Conservation (phyloP, 2,329 filamentous ascomycete genomes). For the Aspergillus pseudonomiae region DNA sequence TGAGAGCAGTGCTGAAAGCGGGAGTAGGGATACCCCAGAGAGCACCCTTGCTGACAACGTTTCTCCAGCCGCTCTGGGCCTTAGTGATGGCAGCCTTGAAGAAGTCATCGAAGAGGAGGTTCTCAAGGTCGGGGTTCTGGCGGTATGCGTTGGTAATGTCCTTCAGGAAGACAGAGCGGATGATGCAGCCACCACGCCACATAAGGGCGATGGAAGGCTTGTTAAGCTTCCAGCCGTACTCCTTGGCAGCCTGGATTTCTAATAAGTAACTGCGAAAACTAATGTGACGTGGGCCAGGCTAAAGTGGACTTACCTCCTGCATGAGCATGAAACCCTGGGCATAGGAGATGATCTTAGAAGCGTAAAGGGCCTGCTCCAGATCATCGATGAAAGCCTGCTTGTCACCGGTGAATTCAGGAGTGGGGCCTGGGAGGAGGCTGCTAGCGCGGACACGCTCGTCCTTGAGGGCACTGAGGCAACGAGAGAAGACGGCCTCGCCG, state of each 20-base stretch:
- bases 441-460: slow-evolving; percentile 84
- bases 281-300: neutral
- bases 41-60: slow-evolving; percentile 87
- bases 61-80: slow-evolving; percentile 89
- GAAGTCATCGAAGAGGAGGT: slow-evolving; percentile 98
- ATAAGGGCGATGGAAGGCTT: slow-evolving; percentile 99
- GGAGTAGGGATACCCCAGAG: slow-evolving; percentile 94
- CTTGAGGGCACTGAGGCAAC: slow-evolving; percentile 94
- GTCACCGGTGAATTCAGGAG: slow-evolving; percentile 82
- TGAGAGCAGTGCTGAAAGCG: slow-evolving; percentile 93
- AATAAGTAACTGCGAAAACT: slow-evolving; percentile 1
- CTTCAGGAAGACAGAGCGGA: slow-evolving; percentile 99
- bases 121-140: slow-evolving; percentile 90
- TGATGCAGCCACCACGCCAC: slow-evolving; percentile 99
- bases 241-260: slow-evolving; percentile 74
- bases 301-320: slow-evolving; percentile 73
- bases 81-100: slow-evolving; percentile 99
- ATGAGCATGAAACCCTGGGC: slow-evolving; percentile 99
- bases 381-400: slow-evolving; percentile 92
- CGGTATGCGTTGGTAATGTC: slow-evolving; percentile 98
- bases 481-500: slow-evolving; percentile 92
- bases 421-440: slow-evolving; percentile 75
- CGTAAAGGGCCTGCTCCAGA: slow-evolving; percentile 97
- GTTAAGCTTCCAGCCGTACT: slow-evolving; percentile 99
- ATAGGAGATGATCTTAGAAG: slow-evolving; percentile 99